These are phyloP conservation scores for Stephania japonica DNA, from an alignment of 164 flowering plant species.

Conservation along the genomic window DNA sequence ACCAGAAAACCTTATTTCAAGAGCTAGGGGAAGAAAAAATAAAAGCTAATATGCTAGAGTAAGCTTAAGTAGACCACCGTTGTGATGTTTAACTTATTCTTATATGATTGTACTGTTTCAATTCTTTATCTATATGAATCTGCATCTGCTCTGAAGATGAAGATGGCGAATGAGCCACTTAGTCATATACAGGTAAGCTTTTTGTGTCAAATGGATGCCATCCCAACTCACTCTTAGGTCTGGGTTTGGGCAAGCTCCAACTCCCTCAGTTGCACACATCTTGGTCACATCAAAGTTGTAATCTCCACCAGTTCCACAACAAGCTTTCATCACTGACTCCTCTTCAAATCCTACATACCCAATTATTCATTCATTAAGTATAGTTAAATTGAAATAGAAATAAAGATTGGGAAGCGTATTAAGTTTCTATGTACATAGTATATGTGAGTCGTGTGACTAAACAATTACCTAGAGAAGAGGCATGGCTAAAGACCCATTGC, in stretches of 20 bases:
- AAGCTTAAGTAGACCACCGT: too few relatives aligned
- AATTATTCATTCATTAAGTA: background rate
- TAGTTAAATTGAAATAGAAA: too few relatives aligned
- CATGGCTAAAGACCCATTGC: background rate
- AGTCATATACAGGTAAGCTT: conserved; percentile 11
- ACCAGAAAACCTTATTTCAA: too few relatives aligned
- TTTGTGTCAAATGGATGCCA: conserved; percentile 23
- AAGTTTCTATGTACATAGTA: background rate
- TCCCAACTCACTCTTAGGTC: conserved; percentile 18
- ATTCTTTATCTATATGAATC: too few relatives aligned
- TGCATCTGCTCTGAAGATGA: background rate
- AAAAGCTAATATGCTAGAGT: too few relatives aligned
- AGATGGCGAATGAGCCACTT: conserved; percentile 7
- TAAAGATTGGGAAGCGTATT: background rate
- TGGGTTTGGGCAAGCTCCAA: conserved; percentile 14
- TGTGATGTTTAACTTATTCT: too few relatives aligned
- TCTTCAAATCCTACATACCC: conserved; percentile 4
- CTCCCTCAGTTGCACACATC: conserved; percentile 17
- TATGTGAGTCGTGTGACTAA: background rate
- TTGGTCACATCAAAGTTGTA: conserved; percentile 14
- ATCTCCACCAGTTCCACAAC: conserved; percentile 22
- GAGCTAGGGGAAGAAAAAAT: too few relatives aligned
- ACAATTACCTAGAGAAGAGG: conserved; percentile 1
- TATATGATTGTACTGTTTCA: too few relatives aligned
- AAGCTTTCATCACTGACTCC: conserved; percentile 11